Base-by-base conservation (phyloP, 2,329 filamentous ascomycete species). In the Colletotrichum brevisporum region DNA sequence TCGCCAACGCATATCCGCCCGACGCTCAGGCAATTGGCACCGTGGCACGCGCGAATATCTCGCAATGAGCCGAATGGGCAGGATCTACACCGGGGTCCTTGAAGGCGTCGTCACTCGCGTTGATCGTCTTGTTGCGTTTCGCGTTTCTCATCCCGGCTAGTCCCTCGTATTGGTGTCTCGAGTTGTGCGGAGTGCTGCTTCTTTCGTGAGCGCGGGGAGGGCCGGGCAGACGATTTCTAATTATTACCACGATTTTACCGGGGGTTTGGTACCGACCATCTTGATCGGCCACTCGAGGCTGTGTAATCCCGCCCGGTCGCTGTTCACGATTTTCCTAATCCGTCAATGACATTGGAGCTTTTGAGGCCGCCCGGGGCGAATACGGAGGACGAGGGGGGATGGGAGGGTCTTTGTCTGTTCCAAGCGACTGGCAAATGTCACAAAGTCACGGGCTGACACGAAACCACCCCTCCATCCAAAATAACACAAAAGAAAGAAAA, bases 71-170 rank as follows among this genome's bases (percentile, higher is more conserved):
- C 15, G 27, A 52, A 50, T 47, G 50, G 45, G 39, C 8, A 54
- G 18, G 50, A 62, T 54, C 59, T 27, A 13, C 50, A 15, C 50
- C 18, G 39, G 50, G 59, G 39, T 62, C n/a, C 13, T n/a, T 24
- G n/a, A 47, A 39, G 45, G 50, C 50, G 24, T 62, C 50, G 59
- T 54, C 59, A 62, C 41, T 54, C 48, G 24, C 8, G 36, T 54
- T 36, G 24, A 47, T 45, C 50, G 39, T 53, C 50, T 62, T 62
- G 50, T 53, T 62, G 48, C 48, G 50, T 62, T 62, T 62, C 59
- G 59, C 24, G 59, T 62, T 62, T 62, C 59, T 62, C 59, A 62
- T 54, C 59, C 50, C 18, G 24, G 59, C 59, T 62, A 62, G 59
- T 21, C 24, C 45, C 59, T 39, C 50, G 50, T 62, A 0, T 54